These are phyloP conservation scores for Pythium pectinolyticum DNA, from an alignment of 352 stramenopile species.

Conservation along the genomic window DNA sequence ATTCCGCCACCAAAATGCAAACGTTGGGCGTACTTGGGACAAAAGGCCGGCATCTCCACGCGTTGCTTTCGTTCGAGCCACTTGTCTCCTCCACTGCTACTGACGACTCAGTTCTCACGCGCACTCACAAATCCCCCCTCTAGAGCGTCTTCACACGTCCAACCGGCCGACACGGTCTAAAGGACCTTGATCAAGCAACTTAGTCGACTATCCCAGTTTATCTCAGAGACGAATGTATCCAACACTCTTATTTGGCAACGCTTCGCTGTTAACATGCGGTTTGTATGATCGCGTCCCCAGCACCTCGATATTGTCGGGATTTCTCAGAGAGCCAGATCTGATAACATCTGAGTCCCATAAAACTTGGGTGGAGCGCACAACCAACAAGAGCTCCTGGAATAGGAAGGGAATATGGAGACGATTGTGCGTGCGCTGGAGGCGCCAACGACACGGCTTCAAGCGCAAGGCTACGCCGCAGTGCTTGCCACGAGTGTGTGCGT, in stretches of 20 bases:
- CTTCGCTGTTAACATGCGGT: constrained; percentile 20
- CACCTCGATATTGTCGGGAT: constrained; percentile 1
- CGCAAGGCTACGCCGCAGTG: constrained; percentile 29
- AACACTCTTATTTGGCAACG: constrained; percentile 20
- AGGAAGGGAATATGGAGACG: background rate
- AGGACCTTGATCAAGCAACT: too few species aligned
- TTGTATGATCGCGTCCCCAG: constrained; percentile 2
- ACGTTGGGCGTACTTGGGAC: constrained; percentile 47
- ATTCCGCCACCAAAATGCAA: too few species aligned
- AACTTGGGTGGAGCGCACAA: background rate
- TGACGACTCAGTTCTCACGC: too few species aligned
- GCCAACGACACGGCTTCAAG: constrained; percentile 32
- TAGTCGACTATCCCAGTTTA: too few species aligned
- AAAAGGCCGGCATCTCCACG: constrained; percentile 64
- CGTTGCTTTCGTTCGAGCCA: background rate
- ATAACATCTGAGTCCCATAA: constrained; percentile 9
- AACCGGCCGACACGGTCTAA: too few species aligned
- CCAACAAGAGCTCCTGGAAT: background rate
- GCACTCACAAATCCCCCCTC: too few species aligned
- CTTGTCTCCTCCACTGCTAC: too few species aligned
- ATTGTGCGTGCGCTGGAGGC: constrained; percentile 10
- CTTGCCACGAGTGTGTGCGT: constrained; percentile 45
- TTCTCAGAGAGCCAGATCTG: constrained; percentile 17
- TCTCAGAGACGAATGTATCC: constrained; percentile 18
- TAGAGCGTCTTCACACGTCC: too few species aligned